Conservation (phyloP, 2,329 filamentous ascomycete genomes). For the Septoria petroselini region DNA sequence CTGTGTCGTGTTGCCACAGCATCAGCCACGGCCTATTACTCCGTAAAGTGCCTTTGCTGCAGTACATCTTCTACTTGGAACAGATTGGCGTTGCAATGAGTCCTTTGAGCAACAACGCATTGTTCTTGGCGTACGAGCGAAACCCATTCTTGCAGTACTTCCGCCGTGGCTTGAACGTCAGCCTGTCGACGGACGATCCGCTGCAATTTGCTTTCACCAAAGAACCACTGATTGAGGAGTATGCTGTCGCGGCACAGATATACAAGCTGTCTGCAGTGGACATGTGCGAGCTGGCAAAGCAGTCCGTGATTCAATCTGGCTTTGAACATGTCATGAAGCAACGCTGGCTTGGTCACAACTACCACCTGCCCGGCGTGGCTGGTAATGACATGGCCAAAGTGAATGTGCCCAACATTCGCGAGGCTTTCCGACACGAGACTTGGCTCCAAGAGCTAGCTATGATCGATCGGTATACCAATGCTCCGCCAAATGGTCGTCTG, state of each 20-base stretch:
- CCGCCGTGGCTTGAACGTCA: conserved; percentile 89
- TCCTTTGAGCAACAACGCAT: conserved; percentile 94
- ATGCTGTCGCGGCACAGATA: conserved; percentile 95
- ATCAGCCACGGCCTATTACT: conserved; percentile 93
- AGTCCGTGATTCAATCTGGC: conserved; percentile 90
- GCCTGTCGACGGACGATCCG: conserved; percentile 92
- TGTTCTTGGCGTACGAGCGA: conserved; percentile 93
- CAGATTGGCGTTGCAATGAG: conserved; percentile 99
- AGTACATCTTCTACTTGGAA: conserved; percentile 97
- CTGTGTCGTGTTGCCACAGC: conserved; percentile 88
- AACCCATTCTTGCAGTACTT: conserved; percentile 98
- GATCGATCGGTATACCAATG: conserved; percentile 50
- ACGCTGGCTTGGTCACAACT: conserved; percentile 82
- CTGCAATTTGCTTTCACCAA: conserved; percentile 98
- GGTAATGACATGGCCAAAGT: conserved; percentile 95
- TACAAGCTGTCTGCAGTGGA: conserved; percentile 96
- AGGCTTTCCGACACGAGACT: conserved; percentile 85
- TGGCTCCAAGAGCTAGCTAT: conserved; percentile 78
- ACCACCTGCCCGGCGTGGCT: conserved; percentile 69
- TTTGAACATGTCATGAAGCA: conserved; percentile 88
- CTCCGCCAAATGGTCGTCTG: conserved; percentile 21
- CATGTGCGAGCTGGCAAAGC: conserved; percentile 97
- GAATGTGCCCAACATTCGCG: conserved; percentile 89
- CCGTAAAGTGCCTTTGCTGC: conserved; percentile 87
- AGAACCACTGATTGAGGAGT: conserved; percentile 95